phyloP scores from a whole-genome alignment of 2,329 filamentous ascomycete species.

The Aspergillus tamarii region DNA sequence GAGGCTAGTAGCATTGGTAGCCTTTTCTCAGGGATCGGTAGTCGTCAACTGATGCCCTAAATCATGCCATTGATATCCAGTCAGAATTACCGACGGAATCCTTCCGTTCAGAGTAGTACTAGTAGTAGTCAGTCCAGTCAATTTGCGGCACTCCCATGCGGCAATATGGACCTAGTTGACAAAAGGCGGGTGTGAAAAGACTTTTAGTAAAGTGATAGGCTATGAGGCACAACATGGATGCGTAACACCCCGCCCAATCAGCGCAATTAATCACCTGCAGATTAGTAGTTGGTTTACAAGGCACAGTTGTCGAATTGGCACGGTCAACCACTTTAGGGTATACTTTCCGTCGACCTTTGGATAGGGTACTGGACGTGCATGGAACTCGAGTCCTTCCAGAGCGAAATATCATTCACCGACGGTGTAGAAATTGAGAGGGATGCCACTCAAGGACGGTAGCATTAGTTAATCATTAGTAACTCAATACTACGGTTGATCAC shows the following conservation, averaged over 20 bases:
- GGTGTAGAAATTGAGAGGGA: background rate
- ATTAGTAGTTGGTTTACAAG: background rate
- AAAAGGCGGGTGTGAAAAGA: background rate
- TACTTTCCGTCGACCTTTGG: background rate
- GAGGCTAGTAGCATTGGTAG: background rate
- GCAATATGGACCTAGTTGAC: background rate
- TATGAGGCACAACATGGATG: background rate
- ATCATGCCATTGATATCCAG: constrained; percentile 9
- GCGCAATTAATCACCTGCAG: background rate
- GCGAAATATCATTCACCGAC: background rate
- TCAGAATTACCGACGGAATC: constrained; percentile 6
- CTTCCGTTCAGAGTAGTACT: constrained; percentile 6
- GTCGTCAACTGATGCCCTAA: constrained; percentile 2
- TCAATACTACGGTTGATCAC: background rate
- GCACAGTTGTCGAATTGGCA: background rate
- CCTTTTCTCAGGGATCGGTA: constrained; percentile 1
- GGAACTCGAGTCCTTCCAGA: constrained; percentile 6
- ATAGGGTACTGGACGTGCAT: background rate
- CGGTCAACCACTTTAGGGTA: background rate
- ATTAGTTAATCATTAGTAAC: background rate
- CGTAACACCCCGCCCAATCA: background rate
- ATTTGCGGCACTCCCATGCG: background rate
- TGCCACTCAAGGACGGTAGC: background rate
- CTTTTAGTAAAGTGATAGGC: background rate
- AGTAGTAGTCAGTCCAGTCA: background rate